phyloP scores from a whole-genome alignment of 371 early-diverging fungal genomes.

The Mortierella sp. region DNA sequence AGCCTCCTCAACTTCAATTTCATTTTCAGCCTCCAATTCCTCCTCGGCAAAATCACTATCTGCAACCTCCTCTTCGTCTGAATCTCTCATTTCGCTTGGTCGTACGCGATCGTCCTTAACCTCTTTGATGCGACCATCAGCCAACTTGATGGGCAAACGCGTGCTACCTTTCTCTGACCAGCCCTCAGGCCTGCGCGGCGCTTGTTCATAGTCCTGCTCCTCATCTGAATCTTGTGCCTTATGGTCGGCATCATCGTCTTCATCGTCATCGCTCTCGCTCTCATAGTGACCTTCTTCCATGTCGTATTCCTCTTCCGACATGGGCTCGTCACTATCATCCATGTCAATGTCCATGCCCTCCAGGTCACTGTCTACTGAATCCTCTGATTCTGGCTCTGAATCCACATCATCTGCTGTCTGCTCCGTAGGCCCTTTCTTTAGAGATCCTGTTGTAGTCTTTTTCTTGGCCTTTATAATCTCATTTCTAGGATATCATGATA shows the following conservation, averaged over 20 bases:
- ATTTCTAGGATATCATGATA: conserved; percentile 20
- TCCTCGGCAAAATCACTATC: conserved; percentile 49
- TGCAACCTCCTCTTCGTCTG: conserved; percentile 50
- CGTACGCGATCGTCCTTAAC: conserved; percentile 47
- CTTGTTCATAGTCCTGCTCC: conserved; percentile 75
- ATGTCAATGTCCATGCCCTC: conserved; percentile 58
- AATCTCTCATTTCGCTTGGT: conserved; percentile 57
- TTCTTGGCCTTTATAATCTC: conserved; percentile 57
- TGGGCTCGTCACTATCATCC: conserved; percentile 48
- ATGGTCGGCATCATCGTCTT: conserved; percentile 18
- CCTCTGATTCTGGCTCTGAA: conserved; percentile 55
- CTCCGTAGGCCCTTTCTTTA: conserved; percentile 41
- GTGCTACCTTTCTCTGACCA: conserved; percentile 68
- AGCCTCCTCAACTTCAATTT: conserved; percentile 26
- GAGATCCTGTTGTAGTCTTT: conserved; percentile 39
- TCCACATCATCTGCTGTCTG: conserved; percentile 62
- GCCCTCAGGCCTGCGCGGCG: conserved; percentile 66
- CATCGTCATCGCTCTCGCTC: conserved; percentile 24
- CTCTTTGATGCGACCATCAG: conserved; percentile 64
- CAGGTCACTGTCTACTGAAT: conserved; percentile 57
- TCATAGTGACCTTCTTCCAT: conserved; percentile 47
- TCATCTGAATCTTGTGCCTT: conserved; percentile 62
- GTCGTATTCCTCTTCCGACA: conserved; percentile 35
- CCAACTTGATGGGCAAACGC: conserved; percentile 74
- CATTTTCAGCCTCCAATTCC: conserved; percentile 23